Evolutionary conservation across 352 stramenopile species (phyloP).

Genomic region (Phytophthora rubi): DNA sequence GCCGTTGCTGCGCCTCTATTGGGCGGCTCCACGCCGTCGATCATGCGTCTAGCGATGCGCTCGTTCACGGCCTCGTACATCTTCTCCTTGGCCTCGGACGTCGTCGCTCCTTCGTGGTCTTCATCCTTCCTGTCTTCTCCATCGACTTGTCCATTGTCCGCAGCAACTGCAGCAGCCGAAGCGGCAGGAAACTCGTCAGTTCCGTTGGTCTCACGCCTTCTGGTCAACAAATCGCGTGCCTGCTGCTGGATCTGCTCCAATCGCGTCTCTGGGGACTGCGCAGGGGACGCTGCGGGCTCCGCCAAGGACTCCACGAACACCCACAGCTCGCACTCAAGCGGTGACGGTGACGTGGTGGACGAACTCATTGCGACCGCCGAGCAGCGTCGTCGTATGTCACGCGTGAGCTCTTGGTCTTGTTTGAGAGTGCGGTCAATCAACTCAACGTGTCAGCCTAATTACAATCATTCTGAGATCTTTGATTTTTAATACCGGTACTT

Average conservation of each 20-base stretch:
- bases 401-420: conserved; percentile 1
- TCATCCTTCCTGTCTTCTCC: conserved; percentile 2
- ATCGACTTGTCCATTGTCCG: background rate
- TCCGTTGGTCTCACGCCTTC: conserved; percentile 22
- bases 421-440: conserved; percentile 9
- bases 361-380: conserved; percentile 27
- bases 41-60: conserved; percentile 61
- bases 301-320: conserved; percentile 53
- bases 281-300: background rate
- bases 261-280: conserved; percentile 15
- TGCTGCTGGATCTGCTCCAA: conserved; percentile 42
- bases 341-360: background rate
- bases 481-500: background rate
- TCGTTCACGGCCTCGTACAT: conserved; percentile 67
- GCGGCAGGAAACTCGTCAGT: conserved; percentile 9
- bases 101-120: conserved; percentile 2
- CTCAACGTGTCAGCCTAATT: background rate
- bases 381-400: conserved; percentile 7
- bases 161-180: conserved; percentile 7
- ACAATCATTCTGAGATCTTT: conserved; percentile 19
- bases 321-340: conserved; percentile 52
- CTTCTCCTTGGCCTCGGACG: conserved; percentile 33
- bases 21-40: conserved; percentile 42
- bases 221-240: conserved; percentile 45
- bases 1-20: conserved; percentile 13